A percentile compares a stretch with the other conserved stretches of the same genome.
Conservation (phyloP, 73 alveolate species). For the Tetrahymena thermophila region DNA sequence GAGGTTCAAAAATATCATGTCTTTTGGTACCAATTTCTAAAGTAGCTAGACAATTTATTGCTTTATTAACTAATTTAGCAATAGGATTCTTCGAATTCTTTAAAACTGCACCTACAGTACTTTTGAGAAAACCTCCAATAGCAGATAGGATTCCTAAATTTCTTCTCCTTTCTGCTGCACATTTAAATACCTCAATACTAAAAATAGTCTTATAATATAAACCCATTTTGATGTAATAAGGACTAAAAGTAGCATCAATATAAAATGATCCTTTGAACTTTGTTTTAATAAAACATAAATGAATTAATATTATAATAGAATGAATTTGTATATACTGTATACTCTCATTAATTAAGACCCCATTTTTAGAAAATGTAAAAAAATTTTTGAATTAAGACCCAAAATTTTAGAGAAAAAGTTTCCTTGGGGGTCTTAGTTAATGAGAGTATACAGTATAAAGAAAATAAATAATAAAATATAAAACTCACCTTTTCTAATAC, state of each 20-base stretch:
- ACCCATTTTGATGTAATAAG: not conserved
- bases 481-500: not conserved
- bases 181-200: not conserved
- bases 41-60: not conserved
- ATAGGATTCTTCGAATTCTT: not conserved
- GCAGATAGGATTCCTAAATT: not conserved
- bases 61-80: not conserved
- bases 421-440: no score
- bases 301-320: not conserved
- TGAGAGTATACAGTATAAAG: no score
- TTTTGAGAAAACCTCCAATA: not conserved
- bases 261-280: not conserved
- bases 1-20: not conserved
- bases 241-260: not conserved
- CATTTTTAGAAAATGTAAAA: no score
- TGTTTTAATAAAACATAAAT: not conserved
- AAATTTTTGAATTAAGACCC: no score
- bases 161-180: not conserved
- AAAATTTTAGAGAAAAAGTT: no score
- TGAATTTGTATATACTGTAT: no score
- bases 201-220: not conserved
- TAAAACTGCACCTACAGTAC: not conserved
- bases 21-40: not conserved
- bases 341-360: no score
- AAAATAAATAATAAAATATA: not conserved